A percentile compares a stretch with the other conserved stretches of the same genome.
phyloP scores from a whole-genome alignment of 345 rosid genomes.

The Carallia brachiata region DNA sequence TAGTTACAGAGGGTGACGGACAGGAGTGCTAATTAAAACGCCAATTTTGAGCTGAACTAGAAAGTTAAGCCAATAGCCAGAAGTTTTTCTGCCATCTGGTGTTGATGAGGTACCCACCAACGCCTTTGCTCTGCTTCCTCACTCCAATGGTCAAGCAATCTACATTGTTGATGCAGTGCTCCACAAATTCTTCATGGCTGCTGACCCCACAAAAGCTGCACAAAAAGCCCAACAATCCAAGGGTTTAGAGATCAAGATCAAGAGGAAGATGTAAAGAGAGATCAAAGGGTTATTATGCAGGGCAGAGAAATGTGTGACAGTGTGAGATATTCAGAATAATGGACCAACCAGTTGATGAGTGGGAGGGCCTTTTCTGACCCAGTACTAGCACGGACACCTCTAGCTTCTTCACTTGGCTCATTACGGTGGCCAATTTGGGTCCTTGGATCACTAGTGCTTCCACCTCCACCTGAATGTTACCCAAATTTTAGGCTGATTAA shows the following conservation, averaged over 20 bases:
- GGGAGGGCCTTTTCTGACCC: constrained; percentile 77
- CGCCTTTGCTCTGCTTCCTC: constrained; percentile 79
- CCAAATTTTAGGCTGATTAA: not conserved
- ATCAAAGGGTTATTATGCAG: constrained; percentile 20
- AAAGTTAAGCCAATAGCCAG: constrained; percentile 83
- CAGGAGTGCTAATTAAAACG: not conserved
- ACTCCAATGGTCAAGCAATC: constrained; percentile 91
- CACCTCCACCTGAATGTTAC: constrained; percentile 65
- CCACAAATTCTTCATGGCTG: constrained; percentile 71
- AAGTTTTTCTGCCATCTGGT: constrained; percentile 91
- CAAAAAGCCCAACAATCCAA: not conserved
- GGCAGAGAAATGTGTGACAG: not conserved
- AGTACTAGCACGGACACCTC: constrained; percentile 83
- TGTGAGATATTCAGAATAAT: not conserved
- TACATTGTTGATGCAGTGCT: constrained; percentile 66
- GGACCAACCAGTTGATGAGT: constrained; percentile 59
- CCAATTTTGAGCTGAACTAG: not conserved
- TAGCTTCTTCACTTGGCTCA: constrained; percentile 91
- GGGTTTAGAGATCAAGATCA: not conserved
- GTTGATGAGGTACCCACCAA: constrained; percentile 82
- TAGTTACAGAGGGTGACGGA: not conserved
- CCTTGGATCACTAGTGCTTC: constrained; percentile 90
- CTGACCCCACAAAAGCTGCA: constrained; percentile 74
- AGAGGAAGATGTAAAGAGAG: too few relatives aligned
- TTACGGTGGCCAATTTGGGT: constrained; percentile 73